Percentiles rank a stretch among this genome's conserved stretches.
phyloP scores from a whole-genome alignment of 2,329 filamentous ascomycete genomes.

The Dothideomycetes sp. region DNA sequence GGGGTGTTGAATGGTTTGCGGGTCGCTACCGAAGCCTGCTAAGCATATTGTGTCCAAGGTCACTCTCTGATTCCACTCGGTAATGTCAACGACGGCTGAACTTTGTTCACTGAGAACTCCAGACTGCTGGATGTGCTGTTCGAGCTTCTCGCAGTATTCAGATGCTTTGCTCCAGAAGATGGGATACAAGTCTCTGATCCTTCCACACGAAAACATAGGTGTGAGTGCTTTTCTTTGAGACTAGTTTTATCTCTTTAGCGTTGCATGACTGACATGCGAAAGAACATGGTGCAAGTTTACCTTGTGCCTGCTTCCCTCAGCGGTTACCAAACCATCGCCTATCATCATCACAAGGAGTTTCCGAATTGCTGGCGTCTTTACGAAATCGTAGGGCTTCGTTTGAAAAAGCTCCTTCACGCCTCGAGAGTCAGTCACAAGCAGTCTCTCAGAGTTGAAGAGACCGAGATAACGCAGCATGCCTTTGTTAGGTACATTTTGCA shows the following conservation, averaged over 20 bases:
- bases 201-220: constrained; percentile 76
- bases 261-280: too few species aligned
- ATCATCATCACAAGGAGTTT: constrained; percentile 37
- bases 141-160: too few species aligned
- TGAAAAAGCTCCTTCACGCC: constrained; percentile 42
- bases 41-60: too few species aligned
- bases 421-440: constrained; percentile 27
- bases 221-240: constrained; percentile 60
- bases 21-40: too few species aligned
- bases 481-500: constrained; percentile 5
- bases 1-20: too few species aligned
- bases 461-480: constrained; percentile 28
- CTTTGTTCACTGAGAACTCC: too few species aligned
- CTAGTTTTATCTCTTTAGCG: too few species aligned
- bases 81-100: too few species aligned
- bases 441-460: constrained; percentile 25
- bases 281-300: too few species aligned
- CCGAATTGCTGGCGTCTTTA: constrained; percentile 33
- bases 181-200: constrained; percentile 75
- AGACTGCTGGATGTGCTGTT: too few species aligned
- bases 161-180: constrained; percentile 70
- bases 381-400: constrained; percentile 42
- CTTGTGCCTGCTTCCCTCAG: constrained; percentile 39
- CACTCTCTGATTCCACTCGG: too few species aligned
- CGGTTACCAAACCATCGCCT: constrained; percentile 40